Base-by-base conservation (phyloP, 768 basidiomycete genomes). In the Mycena polygramma region DNA sequence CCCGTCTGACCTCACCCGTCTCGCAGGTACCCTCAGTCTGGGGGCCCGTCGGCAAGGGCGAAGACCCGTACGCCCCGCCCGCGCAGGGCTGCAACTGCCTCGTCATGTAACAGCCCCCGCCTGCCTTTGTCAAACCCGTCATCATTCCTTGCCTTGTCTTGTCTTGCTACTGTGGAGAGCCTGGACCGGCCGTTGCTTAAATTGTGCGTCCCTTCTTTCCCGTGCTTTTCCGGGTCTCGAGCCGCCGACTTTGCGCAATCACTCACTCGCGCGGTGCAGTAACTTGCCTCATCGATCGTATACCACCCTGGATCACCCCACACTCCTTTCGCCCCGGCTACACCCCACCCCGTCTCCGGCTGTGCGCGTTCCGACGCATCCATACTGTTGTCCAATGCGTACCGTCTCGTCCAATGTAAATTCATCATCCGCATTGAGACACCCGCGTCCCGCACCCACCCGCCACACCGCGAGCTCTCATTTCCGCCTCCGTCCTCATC, bases 61-160 rank as follows among this genome's bases (percentile, higher is more conserved):
- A 97, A 80, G 96, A 98, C 79, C 97, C 97, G 48, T 98, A 96
- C 80, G 93, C 94, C 64, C 93, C 94, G 59, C 93, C 91, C 77
- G 87, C 90, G 58, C 84, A 89, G 76, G 90, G 92, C 37, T 93
- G 92, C 84, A 88, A 84, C 76, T 93, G 92, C 79, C 78, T 87
- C 60, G 82, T 93, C 77, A 93, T 93, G 92, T 92, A 84, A 89
- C 79, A 36, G 10, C 55, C 3, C 39, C 4, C 41, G 35, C 24
- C 66, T 30, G 30, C 57, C 51, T 46, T 55, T 48, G 19, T 51
- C 43, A 45, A 26, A 20, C 54, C 57, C 48, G 24, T 62, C 57
- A 35, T 51, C 43, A 54, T 49, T 19, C 41, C 41, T 41, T 41
- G 41, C 41, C 41, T 48, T 53, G 35, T n/a, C 69, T 55, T 69